Conservation (phyloP, 2,329 filamentous ascomycete genomes). For the Aspergillus caelatus region DNA sequence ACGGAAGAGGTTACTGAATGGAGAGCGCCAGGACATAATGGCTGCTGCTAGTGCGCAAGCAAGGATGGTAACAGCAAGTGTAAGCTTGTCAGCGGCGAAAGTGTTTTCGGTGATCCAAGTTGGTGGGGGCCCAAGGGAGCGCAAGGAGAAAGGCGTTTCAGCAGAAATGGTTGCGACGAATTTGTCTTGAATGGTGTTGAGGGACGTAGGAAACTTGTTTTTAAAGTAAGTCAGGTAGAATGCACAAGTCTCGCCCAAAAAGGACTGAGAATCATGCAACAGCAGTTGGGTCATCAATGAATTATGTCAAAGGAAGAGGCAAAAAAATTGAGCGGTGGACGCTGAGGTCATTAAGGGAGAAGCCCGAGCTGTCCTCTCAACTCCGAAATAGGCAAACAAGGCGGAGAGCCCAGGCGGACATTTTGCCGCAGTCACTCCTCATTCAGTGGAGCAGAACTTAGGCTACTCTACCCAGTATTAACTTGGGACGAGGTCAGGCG, state of each 20-base stretch:
- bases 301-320: not conserved
- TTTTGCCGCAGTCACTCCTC: conserved; percentile 9
- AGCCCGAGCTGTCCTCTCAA: conserved; percentile 10
- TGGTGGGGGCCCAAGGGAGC: conserved; percentile 21
- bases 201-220: conserved; percentile 32
- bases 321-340: conserved; percentile 3
- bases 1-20: conserved; percentile 37
- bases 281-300: conserved; percentile 43
- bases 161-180: conserved; percentile 29
- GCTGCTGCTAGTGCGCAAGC: conserved; percentile 32
- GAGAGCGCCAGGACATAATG: conserved; percentile 31
- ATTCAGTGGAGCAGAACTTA: not conserved
- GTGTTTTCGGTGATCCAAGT: conserved; percentile 14
- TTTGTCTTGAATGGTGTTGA: conserved; percentile 37
- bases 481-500: not conserved
- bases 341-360: conserved; percentile 21
- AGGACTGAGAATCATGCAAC: conserved; percentile 40
- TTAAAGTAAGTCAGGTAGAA: conserved; percentile 41
- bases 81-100: conserved; percentile 25
- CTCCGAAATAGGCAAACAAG: conserved; percentile 12
- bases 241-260: conserved; percentile 44
- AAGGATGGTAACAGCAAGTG: conserved; percentile 31
- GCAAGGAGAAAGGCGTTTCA: conserved; percentile 19
- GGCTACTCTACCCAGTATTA: not conserved
- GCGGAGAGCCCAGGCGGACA: conserved; percentile 15